Conservation (phyloP, 768 basidiomycete species). For the Tulasnella sp. region DNA sequence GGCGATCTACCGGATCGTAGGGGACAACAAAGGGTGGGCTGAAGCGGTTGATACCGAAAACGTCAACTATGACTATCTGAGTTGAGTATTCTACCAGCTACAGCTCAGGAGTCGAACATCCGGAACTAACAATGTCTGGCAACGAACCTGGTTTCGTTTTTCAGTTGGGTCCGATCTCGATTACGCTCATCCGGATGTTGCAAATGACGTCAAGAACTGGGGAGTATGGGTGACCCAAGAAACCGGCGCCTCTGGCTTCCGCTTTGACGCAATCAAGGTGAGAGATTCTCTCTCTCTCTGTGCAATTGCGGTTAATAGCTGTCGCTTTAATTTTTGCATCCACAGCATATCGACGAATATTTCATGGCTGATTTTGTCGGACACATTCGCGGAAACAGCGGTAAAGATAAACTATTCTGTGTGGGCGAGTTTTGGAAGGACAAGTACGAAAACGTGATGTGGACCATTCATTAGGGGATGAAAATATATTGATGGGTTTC, state of each 20-base stretch:
- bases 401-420: conserved; percentile 32
- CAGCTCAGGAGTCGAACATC: too few relatives aligned
- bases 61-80: conserved; percentile 23
- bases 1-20: conserved; percentile 30
- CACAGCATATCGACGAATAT: conserved; percentile 28
- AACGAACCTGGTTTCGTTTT: not conserved
- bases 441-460: not conserved
- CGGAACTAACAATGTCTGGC: too few relatives aligned
- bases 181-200: conserved; percentile 31
- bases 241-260: conserved; percentile 33
- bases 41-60: conserved; percentile 30
- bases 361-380: conserved; percentile 31
- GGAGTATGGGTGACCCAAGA: conserved; percentile 30
- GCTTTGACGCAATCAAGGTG: conserved; percentile 36
- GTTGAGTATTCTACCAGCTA: not conserved
- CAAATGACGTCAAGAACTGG: conserved; percentile 27
- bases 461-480: too few relatives aligned
- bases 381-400: conserved; percentile 30
- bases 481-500: too few relatives aligned
- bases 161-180: conserved; percentile 25
- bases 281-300: not conserved
- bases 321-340: not conserved
- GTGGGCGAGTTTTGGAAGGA: conserved; percentile 41
- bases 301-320: not conserved
- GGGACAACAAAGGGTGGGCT: conserved; percentile 32